Evolutionary conservation across 2,329 filamentous ascomycete genomes (phyloP).

Genomic region (Fusarium duplospermum): DNA sequence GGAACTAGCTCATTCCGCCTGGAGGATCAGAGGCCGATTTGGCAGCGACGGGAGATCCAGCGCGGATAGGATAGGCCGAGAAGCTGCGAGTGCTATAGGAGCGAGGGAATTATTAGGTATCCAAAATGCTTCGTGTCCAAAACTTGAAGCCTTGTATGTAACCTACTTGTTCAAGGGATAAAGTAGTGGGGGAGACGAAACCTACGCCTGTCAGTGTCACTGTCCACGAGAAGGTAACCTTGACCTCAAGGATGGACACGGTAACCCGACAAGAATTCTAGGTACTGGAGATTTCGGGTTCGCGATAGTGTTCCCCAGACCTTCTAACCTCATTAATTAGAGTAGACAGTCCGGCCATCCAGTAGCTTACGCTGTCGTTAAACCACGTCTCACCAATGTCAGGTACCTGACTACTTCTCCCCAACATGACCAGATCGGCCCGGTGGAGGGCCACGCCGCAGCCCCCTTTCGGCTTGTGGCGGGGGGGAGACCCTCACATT

Average conservation of each 20-base stretch:
- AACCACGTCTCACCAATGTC: neutral
- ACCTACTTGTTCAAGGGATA: slow-evolving; percentile 31
- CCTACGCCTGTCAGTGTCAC: neutral
- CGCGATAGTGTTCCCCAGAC: neutral
- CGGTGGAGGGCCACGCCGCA: neutral
- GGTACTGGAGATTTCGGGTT: neutral
- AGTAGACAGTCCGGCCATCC: neutral
- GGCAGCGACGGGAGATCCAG: neutral
- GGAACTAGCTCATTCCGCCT: slow-evolving; percentile 37
- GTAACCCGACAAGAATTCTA: neutral
- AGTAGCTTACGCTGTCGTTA: neutral
- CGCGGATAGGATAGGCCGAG: neutral
- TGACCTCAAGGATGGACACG: neutral
- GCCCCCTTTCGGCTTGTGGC: slow-evolving; percentile 8
- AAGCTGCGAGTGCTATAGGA: slow-evolving; percentile 15
- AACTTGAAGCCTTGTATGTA: slow-evolving; percentile 24
- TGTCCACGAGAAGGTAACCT: neutral
- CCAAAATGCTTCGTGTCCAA: slow-evolving; percentile 22
- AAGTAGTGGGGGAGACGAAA: slow-evolving; percentile 22
- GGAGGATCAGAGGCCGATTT: slow-evolving; percentile 12
- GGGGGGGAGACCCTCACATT: slow-evolving; percentile 21
- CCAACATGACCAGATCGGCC: neutral
- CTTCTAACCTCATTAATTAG: neutral
- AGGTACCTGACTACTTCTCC: neutral
- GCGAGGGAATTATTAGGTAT: slow-evolving; percentile 11